Percentiles rank a stretch among this genome's conserved stretches.
These are phyloP conservation scores for Colletotrichum sp. DNA, from an alignment of 2,329 filamentous ascomycete genomes.

Conservation along the genomic window DNA sequence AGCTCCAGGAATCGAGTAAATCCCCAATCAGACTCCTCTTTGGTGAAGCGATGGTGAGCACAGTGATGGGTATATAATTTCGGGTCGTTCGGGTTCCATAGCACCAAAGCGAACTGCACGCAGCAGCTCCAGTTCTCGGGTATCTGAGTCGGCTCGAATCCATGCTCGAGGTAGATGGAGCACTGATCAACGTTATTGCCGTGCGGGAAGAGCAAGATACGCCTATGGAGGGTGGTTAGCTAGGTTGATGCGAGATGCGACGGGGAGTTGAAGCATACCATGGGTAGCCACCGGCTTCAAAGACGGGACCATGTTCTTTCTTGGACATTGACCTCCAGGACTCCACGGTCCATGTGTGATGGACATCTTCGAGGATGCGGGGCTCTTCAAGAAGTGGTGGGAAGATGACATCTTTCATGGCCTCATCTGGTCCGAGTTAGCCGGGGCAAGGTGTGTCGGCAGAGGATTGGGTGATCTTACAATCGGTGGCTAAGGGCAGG, in stretches of 20 bases:
- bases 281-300: conserved; percentile 84
- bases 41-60: conserved; percentile 95
- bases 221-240: conserved; percentile 57
- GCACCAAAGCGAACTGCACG: conserved; percentile 90
- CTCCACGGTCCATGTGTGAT: conserved; percentile 87
- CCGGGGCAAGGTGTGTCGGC: background rate
- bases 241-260: background rate
- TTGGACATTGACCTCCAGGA: conserved; percentile 79
- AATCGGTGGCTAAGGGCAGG: conserved; percentile 55
- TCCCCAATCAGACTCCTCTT: conserved; percentile 97
- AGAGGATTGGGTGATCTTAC: conserved; percentile 41
- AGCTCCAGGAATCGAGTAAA: conserved; percentile 97
- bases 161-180: conserved; percentile 96
- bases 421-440: conserved; percentile 65
- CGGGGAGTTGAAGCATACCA: conserved; percentile 61
- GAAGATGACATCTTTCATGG: conserved; percentile 83
- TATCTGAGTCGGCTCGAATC: conserved; percentile 72
- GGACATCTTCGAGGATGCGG: conserved; percentile 76
- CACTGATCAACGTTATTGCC: conserved; percentile 94
- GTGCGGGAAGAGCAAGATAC: conserved; percentile 92
- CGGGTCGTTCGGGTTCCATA: conserved; percentile 96
- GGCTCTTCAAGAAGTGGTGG: conserved; percentile 76
- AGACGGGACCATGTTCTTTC: conserved; percentile 87
- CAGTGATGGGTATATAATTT: conserved; percentile 79
- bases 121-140: conserved; percentile 97